Conservation (phyloP, 805 yeast genomes). For the Kuraishia molischiana region DNA sequence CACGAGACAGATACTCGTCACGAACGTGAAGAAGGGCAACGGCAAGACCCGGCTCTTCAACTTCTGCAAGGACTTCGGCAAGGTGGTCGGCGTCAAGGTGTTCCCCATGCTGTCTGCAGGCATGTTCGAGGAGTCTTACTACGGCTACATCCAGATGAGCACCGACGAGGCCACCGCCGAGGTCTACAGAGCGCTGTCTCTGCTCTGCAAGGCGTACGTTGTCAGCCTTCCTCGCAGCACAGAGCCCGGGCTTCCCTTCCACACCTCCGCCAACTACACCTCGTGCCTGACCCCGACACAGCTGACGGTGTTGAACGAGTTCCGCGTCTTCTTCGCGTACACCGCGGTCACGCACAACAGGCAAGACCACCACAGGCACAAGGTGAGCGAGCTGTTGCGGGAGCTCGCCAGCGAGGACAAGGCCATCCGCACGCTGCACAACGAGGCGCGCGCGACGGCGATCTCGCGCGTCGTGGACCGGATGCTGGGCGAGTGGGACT, state of each 20-base stretch:
- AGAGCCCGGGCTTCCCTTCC: not conserved
- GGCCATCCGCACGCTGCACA: too few relatives aligned
- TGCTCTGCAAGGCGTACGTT: conserved; percentile 4
- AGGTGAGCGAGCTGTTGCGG: too few relatives aligned
- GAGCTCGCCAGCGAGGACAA: too few relatives aligned
- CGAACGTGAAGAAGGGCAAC: not conserved
- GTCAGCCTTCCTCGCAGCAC: not conserved
- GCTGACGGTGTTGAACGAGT: not conserved
- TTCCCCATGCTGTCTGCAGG: not conserved
- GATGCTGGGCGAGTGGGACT: too few relatives aligned
- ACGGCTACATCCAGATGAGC: conserved; percentile 91
- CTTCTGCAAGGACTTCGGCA: not conserved
- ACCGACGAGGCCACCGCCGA: conserved; percentile 75
- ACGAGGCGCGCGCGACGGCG: too few relatives aligned
- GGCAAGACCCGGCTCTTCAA: not conserved
- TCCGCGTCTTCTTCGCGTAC: too few relatives aligned
- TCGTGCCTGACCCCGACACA: not conserved
- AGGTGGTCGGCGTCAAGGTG: not conserved
- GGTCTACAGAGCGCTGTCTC: conserved; percentile 27
- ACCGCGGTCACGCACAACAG: too few relatives aligned
- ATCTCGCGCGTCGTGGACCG: too few relatives aligned
- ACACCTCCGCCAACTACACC: too few relatives aligned
- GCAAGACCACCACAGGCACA: too few relatives aligned
- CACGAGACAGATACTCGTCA: not conserved
- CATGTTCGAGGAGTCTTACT: conserved; percentile 14